Percentiles rank a stretch among this genome's conserved stretches.
phyloP scores from a whole-genome alignment of 2,329 filamentous ascomycete genomes.

The Fusarium redolens region DNA sequence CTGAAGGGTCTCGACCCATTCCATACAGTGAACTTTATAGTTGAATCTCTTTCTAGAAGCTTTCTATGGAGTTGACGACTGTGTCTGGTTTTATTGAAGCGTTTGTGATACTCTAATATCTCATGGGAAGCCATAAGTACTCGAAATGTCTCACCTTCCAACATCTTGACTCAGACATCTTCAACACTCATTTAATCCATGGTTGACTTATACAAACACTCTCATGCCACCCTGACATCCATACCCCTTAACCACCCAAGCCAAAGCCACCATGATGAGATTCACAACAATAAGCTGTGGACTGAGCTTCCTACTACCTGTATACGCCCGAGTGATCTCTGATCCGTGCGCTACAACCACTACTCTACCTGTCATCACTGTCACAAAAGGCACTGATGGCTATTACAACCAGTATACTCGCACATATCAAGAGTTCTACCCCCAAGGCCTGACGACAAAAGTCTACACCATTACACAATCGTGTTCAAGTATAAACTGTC shows the following conservation, averaged over 20 bases:
- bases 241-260: neutral
- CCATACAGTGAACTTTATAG: neutral
- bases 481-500: constrained; percentile 1
- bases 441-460: neutral
- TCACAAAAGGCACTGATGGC: neutral
- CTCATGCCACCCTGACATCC: neutral
- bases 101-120: rapidly evolving
- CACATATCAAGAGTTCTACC: constrained; percentile 5
- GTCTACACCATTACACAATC: constrained; percentile 6
- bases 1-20: neutral
- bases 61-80: neutral
- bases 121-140: neutral
- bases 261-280: neutral
- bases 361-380: neutral
- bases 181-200: neutral
- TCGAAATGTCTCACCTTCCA: neutral
- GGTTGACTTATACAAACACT: neutral
- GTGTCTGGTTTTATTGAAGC: rapidly evolving
- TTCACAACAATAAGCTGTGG: neutral
- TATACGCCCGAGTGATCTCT: neutral
- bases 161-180: neutral
- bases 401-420: constrained; percentile 6
- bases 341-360: neutral
- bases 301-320: neutral
- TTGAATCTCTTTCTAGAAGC: neutral